Evolutionary conservation across 352 stramenopile genomes (phyloP), one percentile per base, ranked within the genome.

Genomic region (Globisporangium abappressorium): DNA sequence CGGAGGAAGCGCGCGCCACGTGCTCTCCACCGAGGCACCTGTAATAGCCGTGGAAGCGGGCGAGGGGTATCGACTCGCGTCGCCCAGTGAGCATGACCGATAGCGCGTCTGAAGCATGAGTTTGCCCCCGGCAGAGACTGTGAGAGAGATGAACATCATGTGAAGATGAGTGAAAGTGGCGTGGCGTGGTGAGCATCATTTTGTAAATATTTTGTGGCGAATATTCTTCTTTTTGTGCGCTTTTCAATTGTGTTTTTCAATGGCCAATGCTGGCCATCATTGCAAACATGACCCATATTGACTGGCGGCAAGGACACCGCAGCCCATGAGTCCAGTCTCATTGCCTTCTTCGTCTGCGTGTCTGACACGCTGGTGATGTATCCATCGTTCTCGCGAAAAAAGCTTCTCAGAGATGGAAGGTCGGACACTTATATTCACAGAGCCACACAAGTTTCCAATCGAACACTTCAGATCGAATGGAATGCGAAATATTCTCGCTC

Each of bases 11-110:
- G 12, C 26, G 12, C 28, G 28, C 3, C 38, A 28, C 8, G 49
- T 51, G 9, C 43, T 65, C 20, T 41, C 34, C 1, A 55, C 22
- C 11, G 49, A 22, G 9, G 58, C 38, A 12, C 38, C 36, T 2
- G 28, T 14, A 11, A 5, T 43, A 11, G 18, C 36, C 15, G 38
- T 53, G 41, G 59, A 65, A 11, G 26, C 26, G 33, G 59, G 59
- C 18, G 59, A 65, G 2, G 41, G 59, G 2, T 65, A 57, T 28
- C 43, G 59, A 18, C 59, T 26, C 14, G 14, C 34, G 14, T 64
- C 58, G 12, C 58, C 58, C 58, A 64, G 58, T 26, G 58, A 55
- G 30, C 58, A 51, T 20, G 20, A 41, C 14, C 34, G 2, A 15
- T 24, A 54, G 18, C 58, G 38, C 58, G 58, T 14, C 58, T 26